Evolutionary conservation across 768 basidiomycete species (phyloP), one percentile per base, ranked within the genome.

Genomic region (Dacryopinax spathularia): DNA sequence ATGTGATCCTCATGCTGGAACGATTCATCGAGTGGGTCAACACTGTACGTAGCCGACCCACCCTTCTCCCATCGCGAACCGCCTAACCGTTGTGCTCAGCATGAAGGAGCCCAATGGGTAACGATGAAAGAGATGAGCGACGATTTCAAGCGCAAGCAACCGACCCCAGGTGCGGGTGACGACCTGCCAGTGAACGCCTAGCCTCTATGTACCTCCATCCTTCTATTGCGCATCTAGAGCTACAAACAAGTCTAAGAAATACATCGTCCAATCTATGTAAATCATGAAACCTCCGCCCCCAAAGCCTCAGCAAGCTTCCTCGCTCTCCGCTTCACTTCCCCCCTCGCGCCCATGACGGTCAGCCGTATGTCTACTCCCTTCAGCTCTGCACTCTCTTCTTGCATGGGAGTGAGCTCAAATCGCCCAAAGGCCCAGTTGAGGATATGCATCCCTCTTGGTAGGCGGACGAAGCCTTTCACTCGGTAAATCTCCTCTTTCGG

Each of bases 401-500:
- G 67, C 15, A 72, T 68, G 2, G 72, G 76, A 12, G 84, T 79
- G 37, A 87, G 74, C 29, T 92, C 89, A 71, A 82, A 85, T 37
- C 93, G 82, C 15, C 90, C 90, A 75, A 96, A 97, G 6, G 93
- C 92, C 91, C 91, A 97, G 71, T 97, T 97, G 64, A 95, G 69
- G 65, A 92, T 87, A 70, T 18, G 3, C 79, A 72, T 66, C 74
- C 68, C 7, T 75, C 36, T 43, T 20, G 62, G 41, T 5, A 89
- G 72, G 36, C 80, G 80, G 25, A 94, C 78, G 69, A 92, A 91
- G 18, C 93, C 94, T 71, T 97, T 97, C 34, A 94, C 86, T 66
- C 88, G 75, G 83, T 87, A 92, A 9, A 90, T 76, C 0, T 75
- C 73, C 70, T 91, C 89, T 66, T 86, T 88, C 22, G 84, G 79